Evolutionary conservation across 129 eudicot species (phyloP), one percentile per base, ranked within the genome.

Genomic region (Scalesia atractyloides): DNA sequence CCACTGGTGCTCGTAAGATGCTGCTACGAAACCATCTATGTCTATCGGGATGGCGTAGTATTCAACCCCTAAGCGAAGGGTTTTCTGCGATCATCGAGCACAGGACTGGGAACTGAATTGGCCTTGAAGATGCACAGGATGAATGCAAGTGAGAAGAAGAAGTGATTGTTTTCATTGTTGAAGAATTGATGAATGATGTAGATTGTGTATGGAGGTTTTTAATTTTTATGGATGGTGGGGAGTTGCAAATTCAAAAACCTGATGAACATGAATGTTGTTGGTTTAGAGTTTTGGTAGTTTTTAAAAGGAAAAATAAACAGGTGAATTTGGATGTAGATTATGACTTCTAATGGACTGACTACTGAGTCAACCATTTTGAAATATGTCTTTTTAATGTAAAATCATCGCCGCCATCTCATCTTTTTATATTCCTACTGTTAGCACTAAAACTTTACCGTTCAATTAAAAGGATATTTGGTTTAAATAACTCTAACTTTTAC

Each of bases 1-100:
- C 56, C 1, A 69, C 66, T 33, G 63, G n/a, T 10, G 80, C 51
- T 33, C 64, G 64, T 1, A 72, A 52, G 48, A 82, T 73, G 15
- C 74, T 69, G 5, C 80, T 73, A 3, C 68, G 2, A 33, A 26
- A 3, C 82, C 71, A 34, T 74, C 78, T 11, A 59, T 68, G 17
- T 48, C 0, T 20, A 66, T 81, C 0, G 87, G 79, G 20, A 75
- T 58, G 1, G 73, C 78, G 57, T 66, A 33, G 76, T 83, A 83
- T 11, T 75, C 9, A 9, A 50, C 47, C 11, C 79, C 87, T 20
- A 70, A 0, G 5, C 67, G 68, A 74, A 79, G 18, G 15, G n/a
- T 53, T 75, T 76, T 13, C 75, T 73, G 10, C 26, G 0, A 43
- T 34, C 57, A 60, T 83, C 81, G 9, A 70, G 75, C 7, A 83